phyloP scores from a whole-genome alignment of 2,329 filamentous ascomycete genomes.

The Talaromyces rugulosus region DNA sequence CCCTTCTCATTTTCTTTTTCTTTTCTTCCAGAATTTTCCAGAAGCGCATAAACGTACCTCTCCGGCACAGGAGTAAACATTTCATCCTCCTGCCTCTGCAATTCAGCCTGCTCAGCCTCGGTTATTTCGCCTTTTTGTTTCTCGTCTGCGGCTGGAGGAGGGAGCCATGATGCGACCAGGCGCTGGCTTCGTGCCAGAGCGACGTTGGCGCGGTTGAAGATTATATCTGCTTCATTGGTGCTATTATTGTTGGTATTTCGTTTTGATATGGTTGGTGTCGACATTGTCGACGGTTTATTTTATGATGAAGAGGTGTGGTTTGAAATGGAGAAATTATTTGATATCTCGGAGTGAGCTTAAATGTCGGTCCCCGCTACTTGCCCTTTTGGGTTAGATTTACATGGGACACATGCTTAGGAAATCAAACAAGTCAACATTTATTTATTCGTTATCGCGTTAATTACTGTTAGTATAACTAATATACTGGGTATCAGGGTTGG shows the following conservation, averaged over 20 bases:
- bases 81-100: slow-evolving; percentile 49
- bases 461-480: background rate
- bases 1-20: background rate
- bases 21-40: too few relatives aligned
- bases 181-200: slow-evolving; percentile 51
- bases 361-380: background rate
- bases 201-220: slow-evolving; percentile 53
- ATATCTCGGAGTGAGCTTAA: background rate
- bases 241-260: slow-evolving; percentile 7
- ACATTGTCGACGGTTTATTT: slow-evolving; percentile 18
- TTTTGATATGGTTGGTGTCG: slow-evolving; percentile 20
- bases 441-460: background rate
- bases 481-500: background rate
- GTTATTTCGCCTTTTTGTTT: slow-evolving; percentile 28
- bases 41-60: slow-evolving; percentile 36
- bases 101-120: slow-evolving; percentile 22
- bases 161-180: slow-evolving; percentile 55
- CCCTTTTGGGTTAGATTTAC: slow-evolving; percentile 3
- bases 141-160: slow-evolving; percentile 27
- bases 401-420: background rate
- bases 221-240: slow-evolving; percentile 46
- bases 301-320: background rate
- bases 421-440: background rate
- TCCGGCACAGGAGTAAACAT: slow-evolving; percentile 52
- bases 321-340: background rate